Evolutionary conservation across 441 rosid genomes (phyloP).

Genomic region (Erodium trifolium): DNA sequence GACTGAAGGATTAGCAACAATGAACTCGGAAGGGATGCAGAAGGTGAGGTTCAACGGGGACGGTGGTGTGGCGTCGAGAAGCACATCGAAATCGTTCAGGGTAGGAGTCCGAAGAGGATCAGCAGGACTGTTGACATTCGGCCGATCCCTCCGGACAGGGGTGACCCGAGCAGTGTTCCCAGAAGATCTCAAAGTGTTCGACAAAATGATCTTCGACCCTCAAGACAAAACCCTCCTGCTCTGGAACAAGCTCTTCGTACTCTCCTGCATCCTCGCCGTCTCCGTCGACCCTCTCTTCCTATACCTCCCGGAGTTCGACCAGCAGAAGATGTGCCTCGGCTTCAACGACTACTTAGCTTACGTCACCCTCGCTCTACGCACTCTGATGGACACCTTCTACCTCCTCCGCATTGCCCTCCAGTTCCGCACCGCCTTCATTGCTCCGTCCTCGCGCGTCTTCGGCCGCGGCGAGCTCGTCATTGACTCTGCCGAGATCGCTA

Average conservation of each 20-base stretch:
- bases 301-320: conserved; percentile 71
- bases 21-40: conserved; percentile 37
- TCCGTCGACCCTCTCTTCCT: conserved; percentile 84
- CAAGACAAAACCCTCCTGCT: conserved; percentile 72
- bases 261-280: conserved; percentile 69
- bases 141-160: conserved; percentile 37
- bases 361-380: conserved; percentile 53
- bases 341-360: conserved; percentile 57
- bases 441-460: conserved; percentile 88
- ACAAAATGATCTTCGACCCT: conserved; percentile 72
- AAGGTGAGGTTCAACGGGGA: conserved; percentile 35
- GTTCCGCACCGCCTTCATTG: conserved; percentile 87
- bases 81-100: conserved; percentile 45
- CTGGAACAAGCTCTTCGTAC: conserved; percentile 77
- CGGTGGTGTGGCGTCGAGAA: conserved; percentile 30
- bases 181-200: conserved; percentile 68
- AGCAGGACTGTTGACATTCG: conserved; percentile 55
- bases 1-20: conserved; percentile 63
- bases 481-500: conserved; percentile 72
- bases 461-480: conserved; percentile 98
- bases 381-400: conserved; percentile 56
- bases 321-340: conserved; percentile 48
- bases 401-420: conserved; percentile 70
- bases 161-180: conserved; percentile 72
- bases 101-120: conserved; percentile 59